A percentile compares a stretch with the other conserved stretches of the same genome.
These are phyloP conservation scores for Trametopsis cervina DNA, from an alignment of 768 basidiomycete species.

Conservation along the genomic window DNA sequence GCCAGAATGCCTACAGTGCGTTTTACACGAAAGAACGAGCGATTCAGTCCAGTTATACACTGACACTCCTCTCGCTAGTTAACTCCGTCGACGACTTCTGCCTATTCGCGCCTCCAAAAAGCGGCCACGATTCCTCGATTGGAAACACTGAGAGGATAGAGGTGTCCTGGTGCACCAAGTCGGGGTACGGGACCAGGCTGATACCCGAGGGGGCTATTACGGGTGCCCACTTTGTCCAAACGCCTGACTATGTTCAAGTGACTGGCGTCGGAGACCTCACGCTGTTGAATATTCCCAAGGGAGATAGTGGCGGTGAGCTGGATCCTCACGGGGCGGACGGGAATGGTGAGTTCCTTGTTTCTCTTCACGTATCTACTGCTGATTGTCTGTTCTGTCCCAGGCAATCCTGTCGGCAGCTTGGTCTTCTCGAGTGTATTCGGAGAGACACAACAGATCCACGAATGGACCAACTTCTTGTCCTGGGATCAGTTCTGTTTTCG, in stretches of 20 bases:
- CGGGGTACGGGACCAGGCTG: slow-evolving; percentile 52
- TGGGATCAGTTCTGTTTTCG: slow-evolving; percentile 63
- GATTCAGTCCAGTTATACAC: too few species aligned
- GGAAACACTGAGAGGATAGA: slow-evolving; percentile 51
- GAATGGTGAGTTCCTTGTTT: slow-evolving; percentile 29
- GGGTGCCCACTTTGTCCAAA: slow-evolving; percentile 61
- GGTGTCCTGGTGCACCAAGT: slow-evolving; percentile 50
- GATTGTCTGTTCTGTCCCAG: slow-evolving; percentile 21
- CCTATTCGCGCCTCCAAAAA: slow-evolving; percentile 42
- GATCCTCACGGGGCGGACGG: slow-evolving; percentile 64
- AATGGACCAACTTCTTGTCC: slow-evolving; percentile 73
- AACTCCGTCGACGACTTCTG: slow-evolving; percentile 57
- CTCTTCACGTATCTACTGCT: not conserved
- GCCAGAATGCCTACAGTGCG: slow-evolving; percentile 60
- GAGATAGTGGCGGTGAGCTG: slow-evolving; percentile 57
- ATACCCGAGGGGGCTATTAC: slow-evolving; percentile 65
- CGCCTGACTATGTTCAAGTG: slow-evolving; percentile 67
- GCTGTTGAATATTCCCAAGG: slow-evolving; percentile 51
- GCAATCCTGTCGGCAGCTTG: slow-evolving; percentile 57
- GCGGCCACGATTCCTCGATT: slow-evolving; percentile 43
- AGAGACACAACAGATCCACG: slow-evolving; percentile 46
- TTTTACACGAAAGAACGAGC: slow-evolving; percentile 6
- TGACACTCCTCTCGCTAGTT: slow-evolving; percentile 27
- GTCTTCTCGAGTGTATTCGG: slow-evolving; percentile 73
- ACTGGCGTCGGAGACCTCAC: slow-evolving; percentile 64